These are phyloP conservation scores for Oenanthe javanica DNA, from an alignment of 140 eudicot genomes.

Conservation along the genomic window DNA sequence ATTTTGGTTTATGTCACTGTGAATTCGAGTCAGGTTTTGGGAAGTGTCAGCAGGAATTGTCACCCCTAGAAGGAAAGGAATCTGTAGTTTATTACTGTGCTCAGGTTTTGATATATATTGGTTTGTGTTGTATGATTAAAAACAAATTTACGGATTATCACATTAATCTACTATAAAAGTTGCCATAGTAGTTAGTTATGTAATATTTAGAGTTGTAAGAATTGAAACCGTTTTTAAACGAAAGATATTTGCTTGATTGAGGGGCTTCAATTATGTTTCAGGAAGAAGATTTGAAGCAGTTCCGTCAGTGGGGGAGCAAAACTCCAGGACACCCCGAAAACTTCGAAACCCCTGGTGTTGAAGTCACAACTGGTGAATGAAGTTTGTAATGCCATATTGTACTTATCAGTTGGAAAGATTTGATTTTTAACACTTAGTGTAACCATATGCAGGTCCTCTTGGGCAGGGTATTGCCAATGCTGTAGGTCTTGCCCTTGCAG, in stretches of 20 bases:
- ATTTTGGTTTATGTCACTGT: neutral
- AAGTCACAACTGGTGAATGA: slow-evolving; percentile 86
- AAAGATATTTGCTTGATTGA: neutral
- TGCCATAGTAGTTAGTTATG: neutral
- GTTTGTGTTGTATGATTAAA: neutral
- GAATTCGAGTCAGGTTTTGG: neutral
- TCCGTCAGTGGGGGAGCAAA: slow-evolving; percentile 97
- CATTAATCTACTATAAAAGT: neutral
- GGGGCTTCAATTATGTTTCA: slow-evolving; percentile 13
- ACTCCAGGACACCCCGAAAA: slow-evolving; percentile 98
- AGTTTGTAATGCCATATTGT: neutral
- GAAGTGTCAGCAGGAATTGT: no score
- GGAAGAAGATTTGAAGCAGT: slow-evolving; percentile 84
- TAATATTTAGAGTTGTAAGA: neutral
- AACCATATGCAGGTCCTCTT: slow-evolving; percentile 69
- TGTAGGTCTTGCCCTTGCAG: slow-evolving; percentile 97
- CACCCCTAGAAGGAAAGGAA: no score
- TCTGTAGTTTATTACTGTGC: neutral
- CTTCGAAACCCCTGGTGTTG: slow-evolving; percentile 96
- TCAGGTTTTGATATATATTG: neutral
- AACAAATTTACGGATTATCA: neutral
- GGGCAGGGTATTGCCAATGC: slow-evolving; percentile 98
- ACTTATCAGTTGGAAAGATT: neutral
- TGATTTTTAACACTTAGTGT: slow-evolving; percentile 1
- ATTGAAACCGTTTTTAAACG: neutral